Evolutionary conservation across 306 rosid genomes (phyloP).

Genomic region (Lathyrus tuberosus): DNA sequence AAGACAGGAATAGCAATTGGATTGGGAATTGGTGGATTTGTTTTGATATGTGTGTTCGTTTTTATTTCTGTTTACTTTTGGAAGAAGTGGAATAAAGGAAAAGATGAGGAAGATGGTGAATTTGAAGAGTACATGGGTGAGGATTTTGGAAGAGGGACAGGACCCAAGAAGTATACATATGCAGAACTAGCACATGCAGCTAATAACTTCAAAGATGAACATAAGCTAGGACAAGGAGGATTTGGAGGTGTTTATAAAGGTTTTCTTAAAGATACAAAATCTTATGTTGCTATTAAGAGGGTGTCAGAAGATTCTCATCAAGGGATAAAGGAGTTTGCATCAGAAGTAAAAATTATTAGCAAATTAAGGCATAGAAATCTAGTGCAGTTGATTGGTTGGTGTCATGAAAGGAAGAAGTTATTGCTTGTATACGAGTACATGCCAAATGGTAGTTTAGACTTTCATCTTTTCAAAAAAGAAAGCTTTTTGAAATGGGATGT

Average conservation of each 20-base stretch:
- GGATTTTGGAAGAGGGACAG: conserved; percentile 43
- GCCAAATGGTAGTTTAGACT: no score
- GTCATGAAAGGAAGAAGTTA: conserved; percentile 6
- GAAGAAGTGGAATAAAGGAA: conserved; percentile 29
- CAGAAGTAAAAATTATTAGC: conserved; percentile 47
- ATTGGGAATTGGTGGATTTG: conserved; percentile 28
- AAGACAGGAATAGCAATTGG: conserved; percentile 30
- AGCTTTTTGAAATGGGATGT: conserved; percentile 41
- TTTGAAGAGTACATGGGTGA: conserved; percentile 38
- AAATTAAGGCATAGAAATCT: no score
- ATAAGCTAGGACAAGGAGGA: conserved; percentile 51
- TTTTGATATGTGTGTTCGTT: neutral
- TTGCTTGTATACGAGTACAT: no score
- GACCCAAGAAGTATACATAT: conserved; percentile 43
- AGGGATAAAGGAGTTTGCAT: conserved; percentile 49
- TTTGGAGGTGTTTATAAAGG: conserved; percentile 54
- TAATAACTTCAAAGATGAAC: conserved; percentile 37
- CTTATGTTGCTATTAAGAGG: conserved; percentile 47
- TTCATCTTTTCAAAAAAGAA: no score
- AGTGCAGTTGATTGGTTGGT: no score
- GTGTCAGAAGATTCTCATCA: conserved; percentile 40
- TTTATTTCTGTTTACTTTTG: conserved; percentile 5
- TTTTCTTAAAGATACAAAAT: conserved; percentile 28
- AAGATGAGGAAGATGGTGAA: conserved; percentile 29
- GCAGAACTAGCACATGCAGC: conserved; percentile 39